phyloP scores from a whole-genome alignment of 495 filamentous ascomycete genomes.

The Lophium mytilinum region DNA sequence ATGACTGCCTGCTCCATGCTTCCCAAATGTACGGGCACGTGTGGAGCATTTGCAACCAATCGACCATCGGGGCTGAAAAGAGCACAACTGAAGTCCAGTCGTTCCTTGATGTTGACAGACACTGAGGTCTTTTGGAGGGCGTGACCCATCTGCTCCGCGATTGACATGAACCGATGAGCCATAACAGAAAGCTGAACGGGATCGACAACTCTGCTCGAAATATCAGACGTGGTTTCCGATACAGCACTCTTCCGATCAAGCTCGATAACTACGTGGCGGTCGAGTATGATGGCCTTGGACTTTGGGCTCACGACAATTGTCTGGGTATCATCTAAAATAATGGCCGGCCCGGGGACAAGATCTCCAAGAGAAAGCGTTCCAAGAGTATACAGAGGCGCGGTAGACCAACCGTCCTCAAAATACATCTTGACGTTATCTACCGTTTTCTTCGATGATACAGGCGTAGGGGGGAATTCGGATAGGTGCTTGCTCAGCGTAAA shows the following conservation, averaged over 20 bases:
- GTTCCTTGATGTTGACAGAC: constrained; percentile 15
- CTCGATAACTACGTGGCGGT: constrained; percentile 7
- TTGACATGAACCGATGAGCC: constrained; percentile 13
- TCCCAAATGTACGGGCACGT: constrained; percentile 12
- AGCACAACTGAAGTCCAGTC: constrained; percentile 14
- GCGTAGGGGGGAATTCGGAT: background rate
- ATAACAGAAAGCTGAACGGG: constrained; percentile 13
- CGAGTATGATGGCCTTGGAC: constrained; percentile 6
- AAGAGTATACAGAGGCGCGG: constrained; percentile 5
- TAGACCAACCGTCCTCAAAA: constrained; percentile 9
- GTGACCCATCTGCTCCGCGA: constrained; percentile 16
- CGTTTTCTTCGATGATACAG: background rate
- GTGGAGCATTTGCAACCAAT: constrained; percentile 16
- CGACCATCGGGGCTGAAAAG: constrained; percentile 7
- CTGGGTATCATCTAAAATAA: constrained; percentile 14
- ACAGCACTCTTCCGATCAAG: background rate
- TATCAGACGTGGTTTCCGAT: background rate
- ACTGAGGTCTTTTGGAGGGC: constrained; percentile 10
- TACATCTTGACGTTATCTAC: constrained; percentile 2
- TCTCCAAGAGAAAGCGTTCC: constrained; percentile 1
- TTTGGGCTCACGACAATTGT: constrained; percentile 8
- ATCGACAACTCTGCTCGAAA: background rate
- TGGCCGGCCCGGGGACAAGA: constrained; percentile 7
- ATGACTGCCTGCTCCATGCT: constrained; percentile 11
- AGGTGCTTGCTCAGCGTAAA: constrained; percentile 1